Evolutionary conservation across 441 rosid genomes (phyloP).

Genomic region (Isatis lusitanica): DNA sequence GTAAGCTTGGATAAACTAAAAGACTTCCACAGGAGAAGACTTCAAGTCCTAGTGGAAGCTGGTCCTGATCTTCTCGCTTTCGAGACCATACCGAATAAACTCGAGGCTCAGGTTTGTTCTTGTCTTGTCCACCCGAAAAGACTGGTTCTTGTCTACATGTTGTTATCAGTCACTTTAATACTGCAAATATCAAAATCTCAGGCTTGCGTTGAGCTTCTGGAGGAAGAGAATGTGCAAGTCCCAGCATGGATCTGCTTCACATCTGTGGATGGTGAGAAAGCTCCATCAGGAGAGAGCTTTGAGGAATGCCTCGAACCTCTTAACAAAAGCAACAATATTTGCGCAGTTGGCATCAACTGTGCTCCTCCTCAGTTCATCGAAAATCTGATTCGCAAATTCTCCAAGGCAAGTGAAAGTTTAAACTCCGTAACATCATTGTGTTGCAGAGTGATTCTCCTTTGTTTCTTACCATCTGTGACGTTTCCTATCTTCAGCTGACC

Average conservation of each 20-base stretch:
- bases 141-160: neutral
- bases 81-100: slow-evolving; percentile 88
- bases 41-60: slow-evolving; percentile 81
- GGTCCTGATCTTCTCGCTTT: slow-evolving; percentile 89
- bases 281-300: slow-evolving; percentile 83
- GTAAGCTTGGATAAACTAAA: slow-evolving; percentile 66
- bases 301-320: slow-evolving; percentile 60
- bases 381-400: slow-evolving; percentile 57
- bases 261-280: slow-evolving; percentile 76
- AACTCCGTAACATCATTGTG: neutral
- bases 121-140: neutral
- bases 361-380: slow-evolving; percentile 83
- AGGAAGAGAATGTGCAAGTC: slow-evolving; percentile 72
- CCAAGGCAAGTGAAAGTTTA: slow-evolving; percentile 42
- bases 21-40: slow-evolving; percentile 79
- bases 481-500: slow-evolving; percentile 52
- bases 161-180: neutral
- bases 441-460: neutral
- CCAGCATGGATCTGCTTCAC: slow-evolving; percentile 95
- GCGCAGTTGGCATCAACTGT: slow-evolving; percentile 81
- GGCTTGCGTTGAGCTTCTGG: slow-evolving; percentile 85
- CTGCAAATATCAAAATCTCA: slow-evolving; percentile 16
- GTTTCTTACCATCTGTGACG: neutral
- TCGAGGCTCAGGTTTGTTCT: slow-evolving; percentile 80
- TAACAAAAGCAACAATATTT: slow-evolving; percentile 57